These are phyloP conservation scores for Syzygium jambos DNA, from an alignment of 345 rosid genomes.

Conservation along the genomic window DNA sequence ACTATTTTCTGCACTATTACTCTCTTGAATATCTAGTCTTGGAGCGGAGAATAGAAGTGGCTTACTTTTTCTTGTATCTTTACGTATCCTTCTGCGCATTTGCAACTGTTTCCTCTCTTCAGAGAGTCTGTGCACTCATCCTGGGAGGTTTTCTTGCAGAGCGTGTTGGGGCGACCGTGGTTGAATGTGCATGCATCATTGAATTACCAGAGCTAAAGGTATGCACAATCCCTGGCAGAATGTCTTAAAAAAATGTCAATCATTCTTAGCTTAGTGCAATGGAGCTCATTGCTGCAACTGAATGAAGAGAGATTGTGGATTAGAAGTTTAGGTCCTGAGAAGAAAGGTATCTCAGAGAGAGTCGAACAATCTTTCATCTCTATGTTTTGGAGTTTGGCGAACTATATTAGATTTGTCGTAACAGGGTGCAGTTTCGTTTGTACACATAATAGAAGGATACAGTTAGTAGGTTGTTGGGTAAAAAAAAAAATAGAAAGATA, in stretches of 20 bases:
- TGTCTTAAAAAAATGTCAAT: neutral
- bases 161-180: constrained; percentile 78
- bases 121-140: neutral
- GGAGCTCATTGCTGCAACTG: neutral
- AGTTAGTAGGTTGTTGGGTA: neutral
- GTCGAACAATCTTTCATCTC: neutral
- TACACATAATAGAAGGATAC: neutral
- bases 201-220: constrained; percentile 88
- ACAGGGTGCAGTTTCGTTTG: neutral
- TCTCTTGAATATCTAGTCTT: neutral
- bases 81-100: neutral
- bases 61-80: neutral
- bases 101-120: neutral
- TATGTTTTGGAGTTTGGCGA: neutral
- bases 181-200: constrained; percentile 93
- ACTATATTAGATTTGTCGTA: neutral
- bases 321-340: neutral
- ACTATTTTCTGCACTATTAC: neutral
- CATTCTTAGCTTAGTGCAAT: neutral
- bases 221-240: neutral
- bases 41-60: neutral
- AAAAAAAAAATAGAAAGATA: neutral
- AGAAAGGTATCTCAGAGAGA: neutral
- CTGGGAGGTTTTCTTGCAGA: constrained; percentile 37
- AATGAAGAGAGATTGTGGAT: neutral